A percentile compares a stretch with the other conserved stretches of the same genome.
Conservation (phyloP, 768 basidiomycete genomes). For the Hygrocybe coccinea region DNA sequence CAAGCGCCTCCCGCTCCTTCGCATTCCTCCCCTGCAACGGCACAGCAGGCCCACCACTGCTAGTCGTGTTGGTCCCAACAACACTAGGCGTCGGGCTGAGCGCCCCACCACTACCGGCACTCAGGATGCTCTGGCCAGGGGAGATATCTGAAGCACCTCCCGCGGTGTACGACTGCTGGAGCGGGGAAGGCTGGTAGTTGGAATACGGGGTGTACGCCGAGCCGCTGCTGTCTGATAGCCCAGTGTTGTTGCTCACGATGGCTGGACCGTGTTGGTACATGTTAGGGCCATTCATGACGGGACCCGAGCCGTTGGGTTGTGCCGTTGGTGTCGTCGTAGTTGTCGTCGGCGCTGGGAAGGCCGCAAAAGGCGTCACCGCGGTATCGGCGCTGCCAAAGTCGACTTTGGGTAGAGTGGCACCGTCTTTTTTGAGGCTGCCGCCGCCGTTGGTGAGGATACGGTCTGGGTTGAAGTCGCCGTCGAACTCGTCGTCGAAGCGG, state of each 20-base stretch:
- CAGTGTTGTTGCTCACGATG: neutral
- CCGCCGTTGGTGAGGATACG: constrained; percentile 13
- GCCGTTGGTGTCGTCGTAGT: neutral
- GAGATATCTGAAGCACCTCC: too few species aligned
- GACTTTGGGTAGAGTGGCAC: constrained; percentile 14
- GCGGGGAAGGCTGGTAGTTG: too few species aligned
- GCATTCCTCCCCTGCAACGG: neutral
- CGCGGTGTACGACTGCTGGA: too few species aligned
- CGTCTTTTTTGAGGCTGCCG: neutral
- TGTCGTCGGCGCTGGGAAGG: neutral
- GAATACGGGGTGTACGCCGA: neutral
- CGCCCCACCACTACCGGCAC: neutral
- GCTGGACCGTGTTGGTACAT: constrained; percentile 1
- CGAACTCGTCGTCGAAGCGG: constrained; percentile 26
- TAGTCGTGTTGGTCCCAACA: neutral
- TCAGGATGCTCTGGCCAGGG: neutral
- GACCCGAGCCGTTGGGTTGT: neutral
- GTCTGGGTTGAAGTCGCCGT: constrained; percentile 42
- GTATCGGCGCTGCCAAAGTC: constrained; percentile 22
- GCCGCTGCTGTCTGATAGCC: neutral
- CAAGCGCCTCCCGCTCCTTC: constrained; percentile 9
- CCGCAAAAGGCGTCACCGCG: constrained; percentile 32
- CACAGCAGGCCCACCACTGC: neutral
- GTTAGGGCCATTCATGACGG: neutral
- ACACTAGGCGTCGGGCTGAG: constrained; percentile 2